These are phyloP conservation scores for Skeletonema grethae DNA, from an alignment of 108 stramenopile genomes.

Conservation along the genomic window DNA sequence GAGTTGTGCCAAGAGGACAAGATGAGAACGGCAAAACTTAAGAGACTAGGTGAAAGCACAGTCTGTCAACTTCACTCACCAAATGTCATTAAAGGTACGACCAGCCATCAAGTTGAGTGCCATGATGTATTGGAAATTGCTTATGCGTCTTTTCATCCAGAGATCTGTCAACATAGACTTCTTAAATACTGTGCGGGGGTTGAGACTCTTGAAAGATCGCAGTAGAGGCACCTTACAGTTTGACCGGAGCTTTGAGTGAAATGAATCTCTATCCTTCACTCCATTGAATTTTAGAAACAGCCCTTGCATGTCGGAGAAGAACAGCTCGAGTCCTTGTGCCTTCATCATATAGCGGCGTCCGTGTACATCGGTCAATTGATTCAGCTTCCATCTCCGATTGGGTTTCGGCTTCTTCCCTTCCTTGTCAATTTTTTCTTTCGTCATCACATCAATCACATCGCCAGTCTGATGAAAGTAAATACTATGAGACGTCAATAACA, in stretches of 20 bases:
- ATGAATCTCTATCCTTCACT: slow-evolving; percentile 71
- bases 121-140: slow-evolving; percentile 86
- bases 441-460: slow-evolving; percentile 67
- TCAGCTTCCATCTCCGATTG: slow-evolving; percentile 73
- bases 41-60: background rate
- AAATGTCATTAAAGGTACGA: slow-evolving; percentile 88
- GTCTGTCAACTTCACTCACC: background rate
- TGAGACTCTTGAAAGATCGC: slow-evolving; percentile 75
- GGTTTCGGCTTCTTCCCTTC: slow-evolving; percentile 29
- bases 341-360: slow-evolving; percentile 93
- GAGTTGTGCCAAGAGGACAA: background rate
- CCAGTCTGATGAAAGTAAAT: slow-evolving; percentile 80
- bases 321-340: slow-evolving; percentile 90
- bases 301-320: slow-evolving; percentile 83
- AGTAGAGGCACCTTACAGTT: slow-evolving; percentile 83
- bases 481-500: slow-evolving; percentile 78
- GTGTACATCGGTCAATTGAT: slow-evolving; percentile 71
- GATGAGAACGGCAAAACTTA: background rate
- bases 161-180: slow-evolving; percentile 72
- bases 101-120: slow-evolving; percentile 93
- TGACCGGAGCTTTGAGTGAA: slow-evolving; percentile 76
- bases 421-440: slow-evolving; percentile 52
- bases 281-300: slow-evolving; percentile 90
- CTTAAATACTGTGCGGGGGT: slow-evolving; percentile 76
- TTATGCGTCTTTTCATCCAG: slow-evolving; percentile 79